Evolutionary conservation across 2,329 filamentous ascomycete genomes (phyloP).

Genomic region (Davidsoniella neocaledoniae): DNA sequence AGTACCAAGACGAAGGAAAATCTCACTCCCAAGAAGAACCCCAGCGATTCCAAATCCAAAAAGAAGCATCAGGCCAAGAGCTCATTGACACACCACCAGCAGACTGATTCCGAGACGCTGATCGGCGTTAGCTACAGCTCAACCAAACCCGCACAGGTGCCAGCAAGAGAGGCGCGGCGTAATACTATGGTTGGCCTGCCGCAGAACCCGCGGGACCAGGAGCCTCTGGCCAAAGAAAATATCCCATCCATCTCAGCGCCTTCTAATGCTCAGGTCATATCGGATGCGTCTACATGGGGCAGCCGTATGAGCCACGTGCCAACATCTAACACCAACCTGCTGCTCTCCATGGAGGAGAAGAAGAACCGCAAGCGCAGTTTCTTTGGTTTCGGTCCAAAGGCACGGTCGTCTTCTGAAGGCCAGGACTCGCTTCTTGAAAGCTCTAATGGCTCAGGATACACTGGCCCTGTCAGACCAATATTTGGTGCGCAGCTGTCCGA

Average conservation of each 20-base stretch:
- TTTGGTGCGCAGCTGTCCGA: slow-evolving; percentile 79
- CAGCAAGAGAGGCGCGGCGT: slow-evolving; percentile 19
- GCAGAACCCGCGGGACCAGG: slow-evolving; percentile 18
- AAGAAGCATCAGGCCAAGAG: slow-evolving; percentile 19
- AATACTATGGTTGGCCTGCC: slow-evolving; percentile 22
- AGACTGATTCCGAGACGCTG: slow-evolving; percentile 28
- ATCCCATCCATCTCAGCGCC: slow-evolving; percentile 53
- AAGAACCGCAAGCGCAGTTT: slow-evolving; percentile 65
- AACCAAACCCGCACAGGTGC: slow-evolving; percentile 34
- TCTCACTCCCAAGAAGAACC: slow-evolving; percentile 16
- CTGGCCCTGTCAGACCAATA: slow-evolving; percentile 47
- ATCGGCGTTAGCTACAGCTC: slow-evolving; percentile 43
- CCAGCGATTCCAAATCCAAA: slow-evolving; percentile 11
- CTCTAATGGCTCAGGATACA: slow-evolving; percentile 29
- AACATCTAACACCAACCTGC: background rate
- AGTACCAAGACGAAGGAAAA: slow-evolving; percentile 27
- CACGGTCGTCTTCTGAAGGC: slow-evolving; percentile 39
- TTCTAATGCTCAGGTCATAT: slow-evolving; percentile 68
- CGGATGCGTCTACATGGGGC: slow-evolving; percentile 74
- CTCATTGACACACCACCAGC: slow-evolving; percentile 17
- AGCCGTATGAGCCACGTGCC: slow-evolving; percentile 36
- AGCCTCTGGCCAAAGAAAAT: slow-evolving; percentile 22
- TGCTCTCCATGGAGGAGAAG: slow-evolving; percentile 49
- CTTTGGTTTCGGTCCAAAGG: slow-evolving; percentile 50
- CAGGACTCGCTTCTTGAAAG: slow-evolving; percentile 37